Conservation (phyloP, 1,139 yeast genomes). For the Hemisphaericaspora lyxosophila region DNA sequence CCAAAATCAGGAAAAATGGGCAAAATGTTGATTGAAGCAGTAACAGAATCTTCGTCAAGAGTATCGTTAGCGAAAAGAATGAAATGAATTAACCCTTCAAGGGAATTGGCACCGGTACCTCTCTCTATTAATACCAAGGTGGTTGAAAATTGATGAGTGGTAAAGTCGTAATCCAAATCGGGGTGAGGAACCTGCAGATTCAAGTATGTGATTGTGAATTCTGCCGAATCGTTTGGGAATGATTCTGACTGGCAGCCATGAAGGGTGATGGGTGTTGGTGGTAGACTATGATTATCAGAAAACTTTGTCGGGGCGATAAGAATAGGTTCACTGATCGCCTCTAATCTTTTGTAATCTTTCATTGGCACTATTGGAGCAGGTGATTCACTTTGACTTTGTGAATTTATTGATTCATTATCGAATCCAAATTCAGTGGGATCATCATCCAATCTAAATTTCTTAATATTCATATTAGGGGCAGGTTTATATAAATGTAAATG, state of each 20-base stretch:
- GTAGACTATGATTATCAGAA: neutral
- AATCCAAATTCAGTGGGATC: slow-evolving; percentile 1
- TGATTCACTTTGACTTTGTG: slow-evolving; percentile 1
- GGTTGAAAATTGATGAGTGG: slow-evolving; percentile 27
- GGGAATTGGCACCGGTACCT: slow-evolving; percentile 25
- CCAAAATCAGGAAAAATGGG: slow-evolving; percentile 69
- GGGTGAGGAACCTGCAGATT: slow-evolving; percentile 59
- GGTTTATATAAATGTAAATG: slow-evolving; percentile 56
- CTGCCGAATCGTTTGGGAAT: neutral
- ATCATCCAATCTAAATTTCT: slow-evolving; percentile 35
- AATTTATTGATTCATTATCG: slow-evolving; percentile 1
- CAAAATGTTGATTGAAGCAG: slow-evolving; percentile 52
- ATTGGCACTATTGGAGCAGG: slow-evolving; percentile 1
- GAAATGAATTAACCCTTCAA: slow-evolving; percentile 75
- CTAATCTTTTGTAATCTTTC: neutral
- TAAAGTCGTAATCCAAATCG: slow-evolving; percentile 54
- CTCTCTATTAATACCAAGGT: slow-evolving; percentile 1
- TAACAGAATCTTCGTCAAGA: slow-evolving; percentile 24
- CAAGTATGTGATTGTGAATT: slow-evolving; percentile 22
- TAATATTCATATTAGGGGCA: slow-evolving; percentile 48
- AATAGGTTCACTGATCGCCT: neutral
- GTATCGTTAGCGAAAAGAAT: slow-evolving; percentile 48
- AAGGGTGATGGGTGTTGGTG: neutral
- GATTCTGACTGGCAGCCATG: neutral
- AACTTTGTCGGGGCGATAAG: neutral